Percentiles rank a stretch among this genome's conserved stretches.
Conservation (phyloP, 1,139 yeast genomes). For the Geotrichum fermentans region DNA sequence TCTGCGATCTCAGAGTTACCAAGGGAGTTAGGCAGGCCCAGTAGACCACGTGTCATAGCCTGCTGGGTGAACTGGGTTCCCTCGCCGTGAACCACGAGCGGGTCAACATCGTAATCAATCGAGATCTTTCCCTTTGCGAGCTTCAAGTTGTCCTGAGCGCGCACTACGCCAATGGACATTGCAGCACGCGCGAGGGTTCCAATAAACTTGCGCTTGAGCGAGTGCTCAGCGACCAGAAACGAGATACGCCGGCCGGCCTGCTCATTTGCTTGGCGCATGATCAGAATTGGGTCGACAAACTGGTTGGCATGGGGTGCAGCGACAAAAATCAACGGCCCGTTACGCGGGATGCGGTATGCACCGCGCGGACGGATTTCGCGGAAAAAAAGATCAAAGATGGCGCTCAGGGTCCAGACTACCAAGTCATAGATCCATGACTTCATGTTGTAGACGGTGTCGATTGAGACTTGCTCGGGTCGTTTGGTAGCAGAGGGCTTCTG, state of each 20-base stretch:
- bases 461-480: conserved; percentile 15
- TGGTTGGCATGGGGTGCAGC: conserved; percentile 98
- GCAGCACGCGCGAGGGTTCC: conserved; percentile 74
- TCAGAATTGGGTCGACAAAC: conserved; percentile 83
- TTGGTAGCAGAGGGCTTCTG: background rate
- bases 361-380: conserved; percentile 89
- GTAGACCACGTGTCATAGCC: conserved; percentile 60
- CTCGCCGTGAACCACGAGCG: conserved; percentile 53
- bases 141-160: conserved; percentile 80
- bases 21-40: conserved; percentile 73
- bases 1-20: conserved; percentile 73
- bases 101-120: conserved; percentile 41
- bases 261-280: conserved; percentile 74
- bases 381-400: conserved; percentile 60
- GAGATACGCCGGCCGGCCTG: conserved; percentile 73
- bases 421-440: conserved; percentile 36
- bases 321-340: conserved; percentile 87
- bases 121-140: conserved; percentile 59
- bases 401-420: conserved; percentile 36
- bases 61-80: conserved; percentile 66
- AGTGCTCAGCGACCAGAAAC: conserved; percentile 80
- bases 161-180: conserved; percentile 79
- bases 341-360: conserved; percentile 75
- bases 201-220: conserved; percentile 61
- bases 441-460: conserved; percentile 23